phyloP scores from a whole-genome alignment of 1,284 basidiomycete genomes.

The Macrocystidia cucumis region DNA sequence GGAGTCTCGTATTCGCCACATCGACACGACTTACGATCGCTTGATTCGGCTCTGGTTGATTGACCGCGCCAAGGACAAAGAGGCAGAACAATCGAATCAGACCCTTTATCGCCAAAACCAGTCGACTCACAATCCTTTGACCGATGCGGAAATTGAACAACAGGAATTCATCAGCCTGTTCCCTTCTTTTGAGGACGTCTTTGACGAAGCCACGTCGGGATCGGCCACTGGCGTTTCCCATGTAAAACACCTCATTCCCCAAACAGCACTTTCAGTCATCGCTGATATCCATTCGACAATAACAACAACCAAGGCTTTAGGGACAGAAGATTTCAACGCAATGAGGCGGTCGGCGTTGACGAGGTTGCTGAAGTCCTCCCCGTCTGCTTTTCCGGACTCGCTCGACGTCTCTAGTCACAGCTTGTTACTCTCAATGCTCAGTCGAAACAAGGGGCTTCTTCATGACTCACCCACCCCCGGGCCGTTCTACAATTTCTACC shows the following conservation, averaged over 20 bases:
- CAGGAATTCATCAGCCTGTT: constrained; percentile 79
- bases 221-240: too few relatives aligned
- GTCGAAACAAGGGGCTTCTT: too few relatives aligned
- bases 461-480: too few relatives aligned
- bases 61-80: constrained; percentile 66
- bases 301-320: too few relatives aligned
- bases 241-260: too few relatives aligned
- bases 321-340: too few relatives aligned
- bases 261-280: too few relatives aligned
- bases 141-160: constrained; percentile 75
- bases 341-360: constrained; percentile 21
- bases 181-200: constrained; percentile 71
- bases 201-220: constrained; percentile 26
- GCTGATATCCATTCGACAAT: too few relatives aligned
- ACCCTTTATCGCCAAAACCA: constrained; percentile 77
- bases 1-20: constrained; percentile 17
- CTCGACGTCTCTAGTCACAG: constrained; percentile 42
- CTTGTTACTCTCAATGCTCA: constrained; percentile 42
- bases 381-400: constrained; percentile 26
- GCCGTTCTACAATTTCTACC: constrained; percentile 71
- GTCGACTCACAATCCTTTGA: constrained; percentile 48
- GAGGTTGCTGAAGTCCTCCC: constrained; percentile 22
- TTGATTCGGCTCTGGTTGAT: constrained; percentile 78
- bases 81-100: constrained; percentile 57
- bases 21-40: constrained; percentile 63